These are phyloP conservation scores for Ophiostoma quercus DNA, from an alignment of 2,329 filamentous ascomycete species.

Conservation along the genomic window DNA sequence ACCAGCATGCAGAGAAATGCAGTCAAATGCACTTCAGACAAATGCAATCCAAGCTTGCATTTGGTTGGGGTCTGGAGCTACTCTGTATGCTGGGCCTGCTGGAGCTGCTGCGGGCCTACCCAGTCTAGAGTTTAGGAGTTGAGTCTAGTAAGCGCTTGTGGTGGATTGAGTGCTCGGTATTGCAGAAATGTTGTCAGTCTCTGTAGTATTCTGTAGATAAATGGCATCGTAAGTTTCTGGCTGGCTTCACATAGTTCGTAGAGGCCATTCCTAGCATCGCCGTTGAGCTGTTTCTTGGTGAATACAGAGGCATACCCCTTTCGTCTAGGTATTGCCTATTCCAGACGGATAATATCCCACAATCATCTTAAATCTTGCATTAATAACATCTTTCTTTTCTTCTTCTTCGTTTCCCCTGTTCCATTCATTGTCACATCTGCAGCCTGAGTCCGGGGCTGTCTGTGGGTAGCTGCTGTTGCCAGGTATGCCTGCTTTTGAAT, in stretches of 20 bases:
- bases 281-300: neutral
- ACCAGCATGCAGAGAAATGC: neutral
- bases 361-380: neutral
- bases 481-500: neutral
- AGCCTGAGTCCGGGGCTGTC: conserved; percentile 4
- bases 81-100: neutral
- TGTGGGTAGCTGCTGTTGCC: neutral
- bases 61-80: neutral
- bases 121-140: neutral
- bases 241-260: neutral
- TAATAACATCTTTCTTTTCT: neutral
- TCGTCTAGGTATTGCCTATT: conserved; percentile 6
- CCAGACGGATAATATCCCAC: neutral
- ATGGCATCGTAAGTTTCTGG: neutral
- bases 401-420: neutral
- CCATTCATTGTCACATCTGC: neutral
- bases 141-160: neutral
- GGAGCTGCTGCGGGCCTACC: neutral
- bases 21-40: too few relatives aligned
- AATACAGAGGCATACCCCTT: neutral
- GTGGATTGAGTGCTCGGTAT: neutral
- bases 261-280: neutral
- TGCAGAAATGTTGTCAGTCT: neutral
- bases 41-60: neutral
- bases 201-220: too few relatives aligned